A percentile compares a stretch with the other conserved stretches of the same genome.
Evolutionary conservation across 2,329 filamentous ascomycete genomes (phyloP).

Genomic region (Aspergillus ruber): DNA sequence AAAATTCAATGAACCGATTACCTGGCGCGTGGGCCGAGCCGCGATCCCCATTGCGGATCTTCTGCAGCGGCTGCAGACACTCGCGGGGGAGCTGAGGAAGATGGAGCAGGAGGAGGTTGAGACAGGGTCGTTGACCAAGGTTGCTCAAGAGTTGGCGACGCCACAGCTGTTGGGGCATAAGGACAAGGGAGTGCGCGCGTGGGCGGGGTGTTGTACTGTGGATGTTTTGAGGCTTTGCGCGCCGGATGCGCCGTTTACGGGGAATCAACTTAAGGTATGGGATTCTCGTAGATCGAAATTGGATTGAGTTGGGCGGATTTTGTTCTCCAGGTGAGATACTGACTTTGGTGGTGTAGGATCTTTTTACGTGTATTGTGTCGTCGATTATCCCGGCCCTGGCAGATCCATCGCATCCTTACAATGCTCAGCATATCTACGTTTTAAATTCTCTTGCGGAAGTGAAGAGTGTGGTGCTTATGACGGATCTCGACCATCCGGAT

Average conservation of each 20-base stretch:
- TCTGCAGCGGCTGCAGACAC: slow-evolving; percentile 68
- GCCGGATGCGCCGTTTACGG: slow-evolving; percentile 89
- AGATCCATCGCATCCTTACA: slow-evolving; percentile 82
- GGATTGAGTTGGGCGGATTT: no score
- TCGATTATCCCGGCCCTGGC: slow-evolving; percentile 78
- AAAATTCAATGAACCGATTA: slow-evolving; percentile 76
- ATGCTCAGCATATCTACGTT: slow-evolving; percentile 87
- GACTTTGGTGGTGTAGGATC: slow-evolving; percentile 55
- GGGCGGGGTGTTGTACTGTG: slow-evolving; percentile 79
- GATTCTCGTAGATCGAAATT: slow-evolving; percentile 1
- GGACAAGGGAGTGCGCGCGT: slow-evolving; percentile 87
- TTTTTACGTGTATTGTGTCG: slow-evolving; percentile 82
- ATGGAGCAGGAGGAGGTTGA: slow-evolving; percentile 84
- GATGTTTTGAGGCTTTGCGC: slow-evolving; percentile 90
- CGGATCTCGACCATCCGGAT: slow-evolving; percentile 78
- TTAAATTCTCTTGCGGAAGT: slow-evolving; percentile 82
- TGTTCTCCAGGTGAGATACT: slow-evolving; percentile 2
- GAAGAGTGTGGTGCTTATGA: slow-evolving; percentile 88
- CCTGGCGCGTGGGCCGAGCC: slow-evolving; percentile 79
- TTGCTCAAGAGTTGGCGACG: slow-evolving; percentile 77
- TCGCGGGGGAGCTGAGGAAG: slow-evolving; percentile 75
- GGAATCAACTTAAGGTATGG: slow-evolving; percentile 77
- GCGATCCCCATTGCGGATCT: slow-evolving; percentile 79
- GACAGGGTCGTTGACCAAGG: slow-evolving; percentile 71
- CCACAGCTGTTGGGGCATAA: slow-evolving; percentile 82